Evolutionary conservation across 805 yeast genomes (phyloP), one percentile per base, ranked within the genome.

Genomic region (Hagleromyces aurorensis): DNA sequence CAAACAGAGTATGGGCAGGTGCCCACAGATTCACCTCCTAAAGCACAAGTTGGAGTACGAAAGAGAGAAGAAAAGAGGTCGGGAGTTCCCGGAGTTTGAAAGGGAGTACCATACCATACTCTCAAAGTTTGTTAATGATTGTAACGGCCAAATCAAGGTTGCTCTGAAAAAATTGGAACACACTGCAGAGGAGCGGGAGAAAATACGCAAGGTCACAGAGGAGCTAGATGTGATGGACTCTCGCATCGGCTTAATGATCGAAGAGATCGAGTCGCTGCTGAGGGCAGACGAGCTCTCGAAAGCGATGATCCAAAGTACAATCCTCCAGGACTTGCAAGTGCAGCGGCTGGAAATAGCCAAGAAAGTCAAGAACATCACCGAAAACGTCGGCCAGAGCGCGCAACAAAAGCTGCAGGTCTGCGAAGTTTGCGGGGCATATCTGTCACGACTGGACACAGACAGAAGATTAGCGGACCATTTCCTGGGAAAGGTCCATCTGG

Each of bases 381-480:
- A 83, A 34, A 76, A 73, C 46, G 66, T 79, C 6, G 91, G 93
- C 2, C 89, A 83, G 43, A 71, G 86, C 8, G 84, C 91, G 1
- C 94, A 82, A 48, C 96, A 87, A 47, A 83, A 84, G 52, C 63
- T 87, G 25, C 96, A 86, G 54, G 94, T 84, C 1, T 87, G 97
- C 57, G 81, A 74, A 40, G 75, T 74, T 1, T 87, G 97, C 58
- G 95, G 94, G 1, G 94, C 94, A 1, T 85, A 79, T 48, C 61
- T 89, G 21, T 81, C 94, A 6, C 64, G 89, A 37, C 60, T 86
- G 33, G 97, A 87, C 53, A 83, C 80, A 35, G 96, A 87, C 52
- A 67, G 86, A 52, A 67, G 96, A 43, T 62, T 87, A 39, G 94
- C 89, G 1, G 95, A 83, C 44, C 96, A 87, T 55, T 86, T 84